Evolutionary conservation across 2,329 filamentous ascomycete species (phyloP).

Genomic region (Geosmithia morbida): DNA sequence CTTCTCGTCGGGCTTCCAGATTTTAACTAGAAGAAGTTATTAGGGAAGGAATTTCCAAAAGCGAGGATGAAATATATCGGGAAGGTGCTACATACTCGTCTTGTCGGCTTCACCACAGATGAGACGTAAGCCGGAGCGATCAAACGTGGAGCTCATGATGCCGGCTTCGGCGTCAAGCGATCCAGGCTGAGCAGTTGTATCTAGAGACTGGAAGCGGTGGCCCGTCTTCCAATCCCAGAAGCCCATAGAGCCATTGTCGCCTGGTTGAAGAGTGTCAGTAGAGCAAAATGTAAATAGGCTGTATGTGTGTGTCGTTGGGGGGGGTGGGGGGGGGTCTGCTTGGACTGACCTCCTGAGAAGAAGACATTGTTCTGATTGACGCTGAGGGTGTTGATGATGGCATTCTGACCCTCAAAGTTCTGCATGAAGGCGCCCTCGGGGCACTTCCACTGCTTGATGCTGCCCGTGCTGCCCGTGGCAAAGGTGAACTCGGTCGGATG

Average conservation of each 20-base stretch:
- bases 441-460: slow-evolving; percentile 99
- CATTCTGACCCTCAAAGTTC: slow-evolving; percentile 93
- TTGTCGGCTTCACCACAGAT: slow-evolving; percentile 96
- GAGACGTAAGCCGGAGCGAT: slow-evolving; percentile 72
- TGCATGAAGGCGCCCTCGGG: slow-evolving; percentile 98
- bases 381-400: slow-evolving; percentile 86
- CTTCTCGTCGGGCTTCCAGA: slow-evolving; percentile 88
- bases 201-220: slow-evolving; percentile 75
- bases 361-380: slow-evolving; percentile 93
- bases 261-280: slow-evolving; percentile 8
- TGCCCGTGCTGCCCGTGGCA: slow-evolving; percentile 77
- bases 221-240: slow-evolving; percentile 99
- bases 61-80: neutral
- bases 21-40: slow-evolving; percentile 47
- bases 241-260: slow-evolving; percentile 87
- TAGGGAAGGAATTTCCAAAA: slow-evolving; percentile 9
- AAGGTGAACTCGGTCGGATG: slow-evolving; percentile 96
- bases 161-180: slow-evolving; percentile 89
- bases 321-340: neutral
- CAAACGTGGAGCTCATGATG: slow-evolving; percentile 88
- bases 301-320: too few relatives aligned
- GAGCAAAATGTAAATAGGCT: neutral
- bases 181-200: slow-evolving; percentile 87
- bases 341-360: slow-evolving; percentile 59
- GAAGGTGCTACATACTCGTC: slow-evolving; percentile 44